Evolutionary conservation across 192 early-diverging fungal genomes (phyloP).

Genomic region (Backusella parvicylindrica): DNA sequence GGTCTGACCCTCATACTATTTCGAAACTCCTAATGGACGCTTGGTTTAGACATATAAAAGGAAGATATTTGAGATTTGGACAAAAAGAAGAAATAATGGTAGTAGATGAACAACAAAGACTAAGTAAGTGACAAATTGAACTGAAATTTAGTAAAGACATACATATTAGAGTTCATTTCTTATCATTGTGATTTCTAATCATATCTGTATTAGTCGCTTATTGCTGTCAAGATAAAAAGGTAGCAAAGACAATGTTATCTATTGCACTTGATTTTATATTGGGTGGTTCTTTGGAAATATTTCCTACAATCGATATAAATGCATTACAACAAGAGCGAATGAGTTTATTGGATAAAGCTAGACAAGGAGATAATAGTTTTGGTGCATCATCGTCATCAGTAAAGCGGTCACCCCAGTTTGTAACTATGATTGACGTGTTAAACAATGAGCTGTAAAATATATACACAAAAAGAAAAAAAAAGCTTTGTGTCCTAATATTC

Average conservation of each 20-base stretch:
- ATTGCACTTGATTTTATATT: constrained; percentile 9
- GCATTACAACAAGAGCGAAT: constrained; percentile 12
- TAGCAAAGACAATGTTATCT: constrained; percentile 17
- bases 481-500: background rate
- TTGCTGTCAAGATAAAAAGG: constrained; percentile 4
- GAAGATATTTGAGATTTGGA: constrained; percentile 16
- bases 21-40: constrained; percentile 17
- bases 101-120: constrained; percentile 4
- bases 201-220: background rate
- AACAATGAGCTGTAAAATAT: constrained; percentile 11
- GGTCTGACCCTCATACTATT: background rate
- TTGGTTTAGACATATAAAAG: constrained; percentile 29
- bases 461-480: background rate
- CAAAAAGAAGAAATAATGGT: constrained; percentile 5
- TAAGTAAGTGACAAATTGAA: background rate
- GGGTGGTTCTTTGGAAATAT: constrained; percentile 12
- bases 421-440: constrained; percentile 4
- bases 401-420: constrained; percentile 15
- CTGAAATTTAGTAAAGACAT: background rate
- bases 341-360: constrained; percentile 10
- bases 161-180: background rate
- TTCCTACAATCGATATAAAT: constrained; percentile 16
- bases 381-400: background rate
- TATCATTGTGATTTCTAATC: background rate
- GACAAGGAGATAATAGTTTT: background rate